phyloP scores from a whole-genome alignment of 495 filamentous ascomycete genomes.

The Aspergillus sparsus region DNA sequence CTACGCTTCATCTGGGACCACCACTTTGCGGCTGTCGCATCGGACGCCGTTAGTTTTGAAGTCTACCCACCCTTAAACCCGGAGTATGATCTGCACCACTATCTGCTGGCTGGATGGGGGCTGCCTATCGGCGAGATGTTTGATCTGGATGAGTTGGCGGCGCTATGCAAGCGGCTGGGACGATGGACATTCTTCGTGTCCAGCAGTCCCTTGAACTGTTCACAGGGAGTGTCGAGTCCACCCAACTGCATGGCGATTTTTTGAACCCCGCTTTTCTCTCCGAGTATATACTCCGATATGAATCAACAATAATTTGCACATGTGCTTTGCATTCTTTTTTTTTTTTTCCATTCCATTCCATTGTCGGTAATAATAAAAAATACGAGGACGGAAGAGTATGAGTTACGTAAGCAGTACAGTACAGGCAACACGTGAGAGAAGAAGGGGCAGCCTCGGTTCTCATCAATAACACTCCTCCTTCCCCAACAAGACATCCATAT shows the following conservation, averaged over 20 bases:
- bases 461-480: too few relatives aligned
- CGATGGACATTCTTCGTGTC: slow-evolving; percentile 75
- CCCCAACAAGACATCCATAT: too few relatives aligned
- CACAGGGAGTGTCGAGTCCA: slow-evolving; percentile 45
- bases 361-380: too few relatives aligned
- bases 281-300: not conserved
- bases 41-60: slow-evolving; percentile 67
- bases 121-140: slow-evolving; percentile 68
- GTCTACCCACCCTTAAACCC: slow-evolving; percentile 56
- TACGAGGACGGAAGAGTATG: too few relatives aligned
- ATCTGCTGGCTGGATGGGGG: slow-evolving; percentile 68
- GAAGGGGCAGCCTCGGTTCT: too few relatives aligned
- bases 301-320: not conserved
- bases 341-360: too few relatives aligned
- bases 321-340: too few relatives aligned
- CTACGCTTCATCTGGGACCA: slow-evolving; percentile 68
- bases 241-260: slow-evolving; percentile 53
- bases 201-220: slow-evolving; percentile 61
- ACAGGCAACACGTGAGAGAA: too few relatives aligned
- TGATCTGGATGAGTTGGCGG: slow-evolving; percentile 58
- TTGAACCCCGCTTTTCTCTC: slow-evolving; percentile 17
- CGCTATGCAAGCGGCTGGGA: slow-evolving; percentile 52
- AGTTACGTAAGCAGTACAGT: too few relatives aligned
- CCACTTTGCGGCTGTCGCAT: slow-evolving; percentile 67
- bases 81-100: slow-evolving; percentile 61